phyloP scores from a whole-genome alignment of 2,329 filamentous ascomycete genomes.

The Colletotrichum simmondsii region DNA sequence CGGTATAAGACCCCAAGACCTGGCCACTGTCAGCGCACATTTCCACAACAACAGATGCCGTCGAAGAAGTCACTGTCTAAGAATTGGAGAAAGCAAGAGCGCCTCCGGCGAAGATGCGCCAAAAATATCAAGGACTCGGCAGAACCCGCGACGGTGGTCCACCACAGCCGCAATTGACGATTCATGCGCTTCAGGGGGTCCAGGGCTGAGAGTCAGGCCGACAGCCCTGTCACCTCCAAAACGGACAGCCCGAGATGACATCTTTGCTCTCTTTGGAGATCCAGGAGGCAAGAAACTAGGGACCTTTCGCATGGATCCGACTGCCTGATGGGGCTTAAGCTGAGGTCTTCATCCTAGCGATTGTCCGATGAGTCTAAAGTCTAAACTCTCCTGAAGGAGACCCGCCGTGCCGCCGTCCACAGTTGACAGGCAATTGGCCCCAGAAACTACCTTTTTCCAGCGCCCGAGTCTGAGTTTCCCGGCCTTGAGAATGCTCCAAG shows the following conservation, averaged over 20 bases:
- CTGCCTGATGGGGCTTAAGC: background rate
- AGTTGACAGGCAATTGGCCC: background rate
- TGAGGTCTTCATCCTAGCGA: background rate
- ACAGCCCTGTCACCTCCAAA: slow-evolving; percentile 1
- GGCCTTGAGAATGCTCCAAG: background rate
- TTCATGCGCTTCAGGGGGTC: slow-evolving; percentile 13
- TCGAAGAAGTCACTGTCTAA: background rate
- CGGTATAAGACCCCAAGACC: slow-evolving; percentile 1
- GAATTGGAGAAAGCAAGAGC: background rate
- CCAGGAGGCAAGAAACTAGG: background rate
- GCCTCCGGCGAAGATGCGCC: background rate
- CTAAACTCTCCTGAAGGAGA: background rate
- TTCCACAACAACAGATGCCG: too few species aligned
- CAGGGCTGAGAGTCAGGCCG: background rate
- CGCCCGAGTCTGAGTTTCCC: background rate
- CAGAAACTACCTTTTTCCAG: background rate
- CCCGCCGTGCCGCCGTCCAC: background rate
- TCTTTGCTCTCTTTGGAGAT: background rate
- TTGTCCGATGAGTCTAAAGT: background rate
- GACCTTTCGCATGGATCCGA: background rate
- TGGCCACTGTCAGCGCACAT: background rate
- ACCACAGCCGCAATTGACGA: slow-evolving; percentile 4
- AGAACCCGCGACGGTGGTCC: background rate
- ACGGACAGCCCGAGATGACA: slow-evolving; percentile 14
- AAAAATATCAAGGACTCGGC: slow-evolving; percentile 5